A percentile compares a stretch with the other conserved stretches of the same genome.
Evolutionary conservation across 2,329 filamentous ascomycete species (phyloP).

Genomic region (Paecilomyces niveus): DNA sequence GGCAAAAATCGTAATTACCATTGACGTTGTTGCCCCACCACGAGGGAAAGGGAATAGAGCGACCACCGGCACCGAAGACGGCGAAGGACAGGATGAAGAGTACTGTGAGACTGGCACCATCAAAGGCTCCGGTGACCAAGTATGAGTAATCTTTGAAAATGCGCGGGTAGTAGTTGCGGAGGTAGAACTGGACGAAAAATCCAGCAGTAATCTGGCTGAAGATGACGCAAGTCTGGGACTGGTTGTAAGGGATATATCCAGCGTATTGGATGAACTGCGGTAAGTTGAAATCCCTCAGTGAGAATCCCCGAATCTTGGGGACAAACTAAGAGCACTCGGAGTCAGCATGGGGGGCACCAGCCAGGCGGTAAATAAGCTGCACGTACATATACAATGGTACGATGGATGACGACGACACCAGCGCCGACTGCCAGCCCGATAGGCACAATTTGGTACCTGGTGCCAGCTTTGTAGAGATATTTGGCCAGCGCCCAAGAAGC

Average conservation of each 20-base stretch:
- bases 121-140: constrained; percentile 46
- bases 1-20: constrained; percentile 46
- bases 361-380: not conserved
- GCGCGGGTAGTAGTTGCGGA: constrained; percentile 46
- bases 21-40: constrained; percentile 51
- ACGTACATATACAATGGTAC: constrained; percentile 4
- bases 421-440: constrained; percentile 6
- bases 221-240: constrained; percentile 50
- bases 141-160: constrained; percentile 51
- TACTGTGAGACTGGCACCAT: constrained; percentile 43
- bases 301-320: constrained; percentile 40
- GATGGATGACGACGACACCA: constrained; percentile 2
- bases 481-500: constrained; percentile 7
- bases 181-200: constrained; percentile 46
- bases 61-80: constrained; percentile 47
- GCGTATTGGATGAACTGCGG: constrained; percentile 50
- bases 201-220: constrained; percentile 38
- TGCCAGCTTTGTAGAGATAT: constrained; percentile 6
- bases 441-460: constrained; percentile 5
- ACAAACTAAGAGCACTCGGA: constrained; percentile 29
- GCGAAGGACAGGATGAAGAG: constrained; percentile 51
- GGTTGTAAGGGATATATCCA: constrained; percentile 50
- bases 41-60: constrained; percentile 38
- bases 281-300: constrained; percentile 42
- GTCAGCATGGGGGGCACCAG: not conserved